Base-by-base conservation (phyloP, 1,284 basidiomycete species). In the Leccinum idahoense region DNA sequence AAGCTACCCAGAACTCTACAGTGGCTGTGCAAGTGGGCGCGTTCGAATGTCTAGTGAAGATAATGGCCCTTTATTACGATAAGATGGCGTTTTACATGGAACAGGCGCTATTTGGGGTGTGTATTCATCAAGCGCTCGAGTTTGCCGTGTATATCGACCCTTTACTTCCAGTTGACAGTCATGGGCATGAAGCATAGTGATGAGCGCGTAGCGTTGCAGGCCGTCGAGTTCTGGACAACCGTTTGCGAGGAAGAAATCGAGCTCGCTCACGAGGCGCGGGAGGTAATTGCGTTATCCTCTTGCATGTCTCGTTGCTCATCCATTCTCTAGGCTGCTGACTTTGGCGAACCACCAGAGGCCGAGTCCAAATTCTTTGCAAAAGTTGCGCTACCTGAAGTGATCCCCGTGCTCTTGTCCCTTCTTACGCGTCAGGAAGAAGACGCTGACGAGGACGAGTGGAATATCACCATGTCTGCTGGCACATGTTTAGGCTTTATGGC, bases 31-130 rank as follows among this genome's bases (percentile, higher is more conserved):
- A 98, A 80, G 89, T 96, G 23, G 93, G 87, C 46, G 90, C 96
- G 1, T 99, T 97, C 74, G 95, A 98, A 76, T 96, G 93, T 77
- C 81, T 99, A 15, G 97, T 99, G 57, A 86, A 90, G 71, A 96
- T 98, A 74, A 99, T 99, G 97, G 89, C 90, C 69, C 79, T 98
- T 62, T 99, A 99, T 81, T 99, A 99, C 77, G 94, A 97, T 74
- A 98, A 97, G 83, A 99, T 99, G 96, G 87, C 87, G 51, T 90
- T 96, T 77, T 99, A 99, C 82, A 98, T 99, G 96, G 97, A 99
- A 77, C 92, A 96, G 72, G 96, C 97, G 0, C 80, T 99, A 57
- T 99, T 99, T 72, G 96, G 96, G 41, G 94, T 96, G 78, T 66
- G 91, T 82, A 14, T 4, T 59, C 67, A 23, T 59, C 60, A 23